Base-by-base conservation (phyloP, 345 rosid genomes). In the Brassica cretica region DNA sequence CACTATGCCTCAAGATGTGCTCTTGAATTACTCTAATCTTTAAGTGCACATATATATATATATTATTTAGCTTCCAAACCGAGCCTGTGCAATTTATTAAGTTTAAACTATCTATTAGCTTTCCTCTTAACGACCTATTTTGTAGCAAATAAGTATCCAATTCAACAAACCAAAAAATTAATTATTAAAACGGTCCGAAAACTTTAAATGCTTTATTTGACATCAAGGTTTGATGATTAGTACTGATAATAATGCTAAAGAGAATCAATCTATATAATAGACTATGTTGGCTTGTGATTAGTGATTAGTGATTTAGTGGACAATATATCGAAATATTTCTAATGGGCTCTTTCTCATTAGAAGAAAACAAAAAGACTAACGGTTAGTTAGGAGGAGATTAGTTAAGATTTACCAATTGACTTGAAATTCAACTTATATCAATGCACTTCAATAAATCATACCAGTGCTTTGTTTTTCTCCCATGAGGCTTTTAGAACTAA, bases 1-100 rank as follows among this genome's bases (percentile, higher is more conserved):
- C 73, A 78, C 77, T 41, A 72, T 25, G 18, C 76, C 81, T 67
- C 68, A 58, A 78, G 58, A 30, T 72, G 35, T 58, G 77, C 60
- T 51, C 75, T 64, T 71, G 10, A 70, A 46, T 24, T 51, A n/a
- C 3, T 62, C 30, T 69, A 69, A 10, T 46, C 39, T 21, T 49
- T 61, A 24, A 21, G 15, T 63, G 5, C 21, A 7, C 35, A 44
- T 15, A 24, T 6, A 60, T 66, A 60, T 3, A 65, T 66, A 24
- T 25, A 39, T 44, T 49, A 7, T 49, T 49, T 44, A 12, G 15
- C n/a, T 44, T 49, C 55, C 5, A 39, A 16, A 27, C 37, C 49
- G 62, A 70, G 32, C 12, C 73, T 67, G 12, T 5, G 8, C 53
- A 44, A 3, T 55, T 21, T 46, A 11, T 49, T 73, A 7, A 4